Base-by-base conservation (phyloP, 306 rosid genomes). In the Vigna angularis region DNA sequence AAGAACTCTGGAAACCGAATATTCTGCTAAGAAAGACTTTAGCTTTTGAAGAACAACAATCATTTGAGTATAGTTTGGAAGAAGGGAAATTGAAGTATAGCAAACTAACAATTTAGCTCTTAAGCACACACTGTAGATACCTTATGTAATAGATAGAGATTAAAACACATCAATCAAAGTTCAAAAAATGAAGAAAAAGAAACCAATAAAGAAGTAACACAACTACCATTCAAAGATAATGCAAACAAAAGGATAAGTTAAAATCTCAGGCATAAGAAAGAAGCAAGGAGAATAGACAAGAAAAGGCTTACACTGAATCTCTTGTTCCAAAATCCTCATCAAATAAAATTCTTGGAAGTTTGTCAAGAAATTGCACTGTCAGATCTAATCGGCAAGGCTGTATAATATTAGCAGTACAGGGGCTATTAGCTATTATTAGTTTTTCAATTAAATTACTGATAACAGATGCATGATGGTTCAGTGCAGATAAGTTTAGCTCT, bases 221-320 rank as follows among this genome's bases (percentile, higher is more conserved):
- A 48, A 28, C 17, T 18, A 22, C 64, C 59, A 64, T 36, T 36
- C 59, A 36, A 56, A 34, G 9, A 53, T 68, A 70, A 48, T 45
- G 63, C 24, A 77, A 69, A 59, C 38, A 80, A 72, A 50, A 55
- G 40, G 38, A 59, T 1, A 15, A 74, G 16, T 45, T 45, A 3
- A 26, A 26, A 52, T 20, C 14, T 32, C 32, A 66, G 47, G 17
- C 24, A n/a, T 1, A 26, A 10, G 26, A 5, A 11, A 13, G 15
- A 20, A 15, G 24, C 9, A 8, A 65, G 30, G 20, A 66, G 51
- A 66, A 66, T 9, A 9, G 72, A 66, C 47, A 45, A 15, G 22
- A 52, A 69, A 63, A 42, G 50, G 67, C 93, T 86, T 80, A 92
- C 97, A 79, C 88, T 18, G 97, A 82, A 81, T 93, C 97, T 74